Evolutionary conservation across 768 basidiomycete species (phyloP), one percentile per base, ranked within the genome.

Genomic region (Collybia sp.): DNA sequence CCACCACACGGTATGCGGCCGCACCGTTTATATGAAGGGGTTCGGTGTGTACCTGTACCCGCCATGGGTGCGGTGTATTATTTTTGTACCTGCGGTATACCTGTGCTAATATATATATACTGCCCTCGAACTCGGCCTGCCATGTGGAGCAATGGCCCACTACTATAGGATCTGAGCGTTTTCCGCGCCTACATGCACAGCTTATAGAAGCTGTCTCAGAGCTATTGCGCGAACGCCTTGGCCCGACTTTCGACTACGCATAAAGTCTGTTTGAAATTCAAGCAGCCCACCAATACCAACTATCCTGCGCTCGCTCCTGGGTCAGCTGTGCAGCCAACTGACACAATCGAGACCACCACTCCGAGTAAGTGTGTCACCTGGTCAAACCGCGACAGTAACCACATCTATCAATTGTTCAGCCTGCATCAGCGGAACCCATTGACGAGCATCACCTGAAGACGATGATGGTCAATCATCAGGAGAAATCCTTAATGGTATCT

Each of bases 281-380:
- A 65, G 93, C 93, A 1, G 94, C 96, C 10, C 98, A 99, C 98
- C 75, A 99, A 99, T 64, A 98, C 94, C 46, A 98, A 98, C 63
- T 96, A 99, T 62, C 96, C 96, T 5, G 80, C 89, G 25, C 97
- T 97, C 66, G 83, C 93, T 46, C 74, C 85, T 15, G 87, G 88
- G 9, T 88, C 88, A 31, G 79, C 80, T 48, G 74, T 81, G 43
- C 75, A 79, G 53, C 72, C 79, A 44, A 62, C 68, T 19, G 51
- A 58, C 30, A 57, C 63, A 10, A 18, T 70, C 76, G 36, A 73
- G 66, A 55, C 70, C 71, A 17, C 71, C 74, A 0, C 72, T 77
- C 52, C 72, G 79, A 52, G 87, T 88, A 61, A 64, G 83, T 25
- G 25, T 25, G 8, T 8, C 8, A 8, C 25, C 8, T 25, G 25